Evolutionary conservation across 352 stramenopile species (phyloP).

Genomic region (Pythium biforme): DNA sequence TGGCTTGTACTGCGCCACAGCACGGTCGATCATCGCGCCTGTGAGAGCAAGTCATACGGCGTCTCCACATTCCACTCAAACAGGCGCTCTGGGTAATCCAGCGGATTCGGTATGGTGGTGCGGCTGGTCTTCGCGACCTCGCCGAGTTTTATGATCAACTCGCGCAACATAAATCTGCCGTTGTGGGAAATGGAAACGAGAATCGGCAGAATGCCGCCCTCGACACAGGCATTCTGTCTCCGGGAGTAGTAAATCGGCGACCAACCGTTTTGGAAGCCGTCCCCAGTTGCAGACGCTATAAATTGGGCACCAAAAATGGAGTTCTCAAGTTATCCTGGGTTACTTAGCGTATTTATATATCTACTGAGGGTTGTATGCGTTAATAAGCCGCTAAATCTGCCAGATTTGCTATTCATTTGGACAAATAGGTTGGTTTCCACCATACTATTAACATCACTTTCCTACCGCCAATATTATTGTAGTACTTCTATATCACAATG

Average conservation of each 20-base stretch:
- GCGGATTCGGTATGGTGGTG: slow-evolving; percentile 4
- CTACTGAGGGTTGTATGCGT: background rate
- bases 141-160: slow-evolving; percentile 3
- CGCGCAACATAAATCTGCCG: slow-evolving; percentile 12
- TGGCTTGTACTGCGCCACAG: slow-evolving; percentile 1
- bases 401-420: slow-evolving; percentile 14
- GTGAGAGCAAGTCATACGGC: slow-evolving; percentile 4
- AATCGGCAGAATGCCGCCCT: slow-evolving; percentile 1
- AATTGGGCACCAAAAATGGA: slow-evolving; percentile 7
- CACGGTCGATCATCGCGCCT: slow-evolving; percentile 3
- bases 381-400: slow-evolving; percentile 4
- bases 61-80: slow-evolving; percentile 12
- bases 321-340: slow-evolving; percentile 7
- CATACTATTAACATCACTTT: too few relatives aligned
- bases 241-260: background rate
- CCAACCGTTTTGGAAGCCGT: slow-evolving; percentile 6
- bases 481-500: too few relatives aligned
- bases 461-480: too few relatives aligned
- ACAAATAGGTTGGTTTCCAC: slow-evolving; percentile 6
- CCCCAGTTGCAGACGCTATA: background rate
- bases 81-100: slow-evolving; percentile 8
- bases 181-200: slow-evolving; percentile 1
- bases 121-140: slow-evolving; percentile 3
- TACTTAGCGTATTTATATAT: too few relatives aligned
- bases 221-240: background rate